Conservation (phyloP, 129 eudicot genomes). For the Oenanthe sinensis region DNA sequence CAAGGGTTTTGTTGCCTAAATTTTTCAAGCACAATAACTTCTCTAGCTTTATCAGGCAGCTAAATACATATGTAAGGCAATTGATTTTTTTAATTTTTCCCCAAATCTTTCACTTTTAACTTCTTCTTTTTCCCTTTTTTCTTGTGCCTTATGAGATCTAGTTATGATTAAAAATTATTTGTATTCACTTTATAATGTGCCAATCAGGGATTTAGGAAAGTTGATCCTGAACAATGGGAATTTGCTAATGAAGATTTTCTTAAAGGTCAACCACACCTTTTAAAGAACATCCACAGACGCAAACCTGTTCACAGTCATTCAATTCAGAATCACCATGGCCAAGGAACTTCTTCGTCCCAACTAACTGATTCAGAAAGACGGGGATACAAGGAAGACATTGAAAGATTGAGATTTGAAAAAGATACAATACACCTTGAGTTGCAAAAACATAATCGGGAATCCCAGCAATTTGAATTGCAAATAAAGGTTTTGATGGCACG, state of each 20-base stretch:
- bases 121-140: background rate
- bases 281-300: slow-evolving; percentile 75
- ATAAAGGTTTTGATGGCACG: slow-evolving; percentile 37
- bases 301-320: slow-evolving; percentile 88
- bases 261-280: slow-evolving; percentile 62
- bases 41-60: slow-evolving; percentile 92
- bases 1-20: slow-evolving; percentile 61
- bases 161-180: background rate
- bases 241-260: slow-evolving; percentile 93
- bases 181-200: background rate
- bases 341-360: slow-evolving; percentile 31
- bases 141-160: background rate
- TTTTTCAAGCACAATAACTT: slow-evolving; percentile 88
- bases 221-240: slow-evolving; percentile 92
- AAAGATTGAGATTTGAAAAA: slow-evolving; percentile 42
- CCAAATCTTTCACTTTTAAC: background rate
- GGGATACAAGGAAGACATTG: slow-evolving; percentile 42
- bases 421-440: slow-evolving; percentile 36
- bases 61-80: slow-evolving; percentile 77
- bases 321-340: slow-evolving; percentile 30
- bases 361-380: slow-evolving; percentile 46
- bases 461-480: slow-evolving; percentile 29
- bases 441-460: slow-evolving; percentile 45
- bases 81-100: background rate
- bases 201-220: slow-evolving; percentile 72